A percentile compares a stretch with the other conserved stretches of the same genome.
Evolutionary conservation across 2,329 filamentous ascomycete species (phyloP).

Genomic region (Sarocladiaceae sp.): DNA sequence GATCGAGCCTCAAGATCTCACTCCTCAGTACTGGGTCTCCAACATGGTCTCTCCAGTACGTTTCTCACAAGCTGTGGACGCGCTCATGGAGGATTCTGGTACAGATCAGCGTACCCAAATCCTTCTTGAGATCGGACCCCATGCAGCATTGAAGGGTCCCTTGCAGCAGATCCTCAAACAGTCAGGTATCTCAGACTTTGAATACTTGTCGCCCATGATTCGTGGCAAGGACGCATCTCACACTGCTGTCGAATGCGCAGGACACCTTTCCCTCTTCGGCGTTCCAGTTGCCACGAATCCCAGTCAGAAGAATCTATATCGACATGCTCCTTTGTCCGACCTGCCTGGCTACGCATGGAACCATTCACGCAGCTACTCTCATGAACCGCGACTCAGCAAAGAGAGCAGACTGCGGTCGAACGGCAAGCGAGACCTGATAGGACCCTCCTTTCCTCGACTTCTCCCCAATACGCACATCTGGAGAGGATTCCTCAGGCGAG

Average conservation of each 20-base stretch:
- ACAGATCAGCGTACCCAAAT: no score
- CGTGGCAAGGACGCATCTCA: constrained; percentile 45
- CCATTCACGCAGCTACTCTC: no score
- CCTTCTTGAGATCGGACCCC: constrained; percentile 41
- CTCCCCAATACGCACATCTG: no score
- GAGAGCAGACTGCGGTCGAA: no score
- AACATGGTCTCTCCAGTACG: constrained; percentile 28
- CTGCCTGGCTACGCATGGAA: no score
- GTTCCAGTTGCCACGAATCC: constrained; percentile 30
- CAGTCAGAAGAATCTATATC: no score
- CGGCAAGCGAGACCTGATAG: no score
- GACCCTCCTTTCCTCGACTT: no score
- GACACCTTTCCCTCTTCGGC: constrained; percentile 27
- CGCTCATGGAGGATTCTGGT: background rate
- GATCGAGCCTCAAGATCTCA: background rate
- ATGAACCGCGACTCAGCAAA: no score
- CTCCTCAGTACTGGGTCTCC: constrained; percentile 25
- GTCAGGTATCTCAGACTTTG: constrained; percentile 34
- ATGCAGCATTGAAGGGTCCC: constrained; percentile 42
- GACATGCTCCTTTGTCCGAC: no score
- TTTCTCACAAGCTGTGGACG: constrained; percentile 23
- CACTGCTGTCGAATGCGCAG: constrained; percentile 34
- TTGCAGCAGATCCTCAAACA: constrained; percentile 43
- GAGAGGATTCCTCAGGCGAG: no score
- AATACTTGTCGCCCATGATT: constrained; percentile 40